These are phyloP conservation scores for Macrophomina tecta DNA, from an alignment of 2,329 filamentous ascomycete genomes.

Conservation along the genomic window DNA sequence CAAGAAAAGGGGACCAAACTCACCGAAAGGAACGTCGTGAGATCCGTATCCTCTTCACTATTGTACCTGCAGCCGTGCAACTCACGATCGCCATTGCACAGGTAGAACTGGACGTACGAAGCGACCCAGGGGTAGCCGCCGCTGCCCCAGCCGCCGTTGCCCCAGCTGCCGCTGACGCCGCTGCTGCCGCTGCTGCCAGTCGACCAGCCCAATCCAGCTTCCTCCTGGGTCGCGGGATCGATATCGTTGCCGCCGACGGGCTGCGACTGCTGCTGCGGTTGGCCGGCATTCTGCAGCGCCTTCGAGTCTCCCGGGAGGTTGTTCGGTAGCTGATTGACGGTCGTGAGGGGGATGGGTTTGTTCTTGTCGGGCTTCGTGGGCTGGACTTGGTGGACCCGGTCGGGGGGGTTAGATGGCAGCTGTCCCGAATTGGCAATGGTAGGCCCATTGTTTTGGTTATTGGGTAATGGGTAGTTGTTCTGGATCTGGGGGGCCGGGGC, in stretches of 20 bases:
- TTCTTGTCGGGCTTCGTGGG: neutral
- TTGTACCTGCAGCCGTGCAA: neutral
- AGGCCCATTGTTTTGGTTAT: neutral
- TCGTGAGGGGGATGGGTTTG: neutral
- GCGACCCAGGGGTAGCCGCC: neutral
- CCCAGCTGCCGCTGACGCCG: neutral
- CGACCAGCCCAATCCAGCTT: neutral
- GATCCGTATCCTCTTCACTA: neutral
- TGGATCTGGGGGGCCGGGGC: neutral
- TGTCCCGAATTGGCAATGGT: too few species aligned
- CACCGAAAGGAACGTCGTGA: neutral
- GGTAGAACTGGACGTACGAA: neutral
- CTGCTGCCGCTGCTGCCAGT: neutral
- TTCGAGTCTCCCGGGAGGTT: too few species aligned
- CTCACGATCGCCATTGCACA: slow-evolving; percentile 2
- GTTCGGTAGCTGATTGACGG: too few species aligned
- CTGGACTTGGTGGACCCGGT: too few species aligned
- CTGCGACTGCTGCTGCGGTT: neutral
- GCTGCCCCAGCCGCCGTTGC: neutral
- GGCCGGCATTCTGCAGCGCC: neutral
- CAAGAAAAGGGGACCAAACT: neutral
- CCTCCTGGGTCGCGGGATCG: neutral
- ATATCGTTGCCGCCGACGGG: neutral
- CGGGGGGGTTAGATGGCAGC: too few species aligned
- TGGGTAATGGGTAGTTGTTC: neutral